Conservation (phyloP, 257 asterid genomes). For the Thymus quinquecostatus region DNA sequence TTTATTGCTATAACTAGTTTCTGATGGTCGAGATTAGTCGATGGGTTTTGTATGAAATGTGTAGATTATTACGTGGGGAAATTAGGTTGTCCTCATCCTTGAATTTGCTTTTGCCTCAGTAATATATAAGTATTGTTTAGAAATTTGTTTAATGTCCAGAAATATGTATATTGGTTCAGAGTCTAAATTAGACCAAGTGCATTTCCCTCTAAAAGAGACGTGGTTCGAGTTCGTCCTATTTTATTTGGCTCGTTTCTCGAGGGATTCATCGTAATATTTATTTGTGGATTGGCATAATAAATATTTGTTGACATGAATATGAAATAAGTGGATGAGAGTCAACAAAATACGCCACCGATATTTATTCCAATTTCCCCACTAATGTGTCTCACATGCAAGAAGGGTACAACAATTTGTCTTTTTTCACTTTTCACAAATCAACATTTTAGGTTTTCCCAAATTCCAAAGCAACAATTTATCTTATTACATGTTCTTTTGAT, state of each 20-base stretch:
- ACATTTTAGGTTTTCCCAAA: not conserved
- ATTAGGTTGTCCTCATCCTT: not conserved
- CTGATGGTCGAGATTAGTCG: not conserved
- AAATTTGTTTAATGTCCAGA: too few species aligned
- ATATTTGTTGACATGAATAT: too few species aligned
- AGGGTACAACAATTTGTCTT: not conserved
- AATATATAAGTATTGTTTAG: too few species aligned
- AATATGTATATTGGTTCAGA: too few species aligned
- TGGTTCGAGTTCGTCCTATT: too few species aligned
- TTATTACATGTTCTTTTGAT: too few species aligned
- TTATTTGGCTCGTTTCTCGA: too few species aligned
- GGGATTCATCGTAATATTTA: too few species aligned
- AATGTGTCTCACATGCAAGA: constrained; percentile 21
- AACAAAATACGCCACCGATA: constrained; percentile 11
- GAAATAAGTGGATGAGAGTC: not conserved
- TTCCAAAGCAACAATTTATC: not conserved
- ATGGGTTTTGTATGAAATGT: constrained; percentile 1
- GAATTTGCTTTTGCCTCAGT: too few species aligned
- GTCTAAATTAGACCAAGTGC: too few species aligned
- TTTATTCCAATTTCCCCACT: not conserved
- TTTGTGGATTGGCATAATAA: too few species aligned
- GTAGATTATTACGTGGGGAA: constrained; percentile 13
- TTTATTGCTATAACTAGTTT: not conserved
- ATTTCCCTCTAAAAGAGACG: too few species aligned
- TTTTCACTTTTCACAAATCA: not conserved